Conservation (phyloP, 768 basidiomycete genomes). For the Omphalotus guepiniiformis region DNA sequence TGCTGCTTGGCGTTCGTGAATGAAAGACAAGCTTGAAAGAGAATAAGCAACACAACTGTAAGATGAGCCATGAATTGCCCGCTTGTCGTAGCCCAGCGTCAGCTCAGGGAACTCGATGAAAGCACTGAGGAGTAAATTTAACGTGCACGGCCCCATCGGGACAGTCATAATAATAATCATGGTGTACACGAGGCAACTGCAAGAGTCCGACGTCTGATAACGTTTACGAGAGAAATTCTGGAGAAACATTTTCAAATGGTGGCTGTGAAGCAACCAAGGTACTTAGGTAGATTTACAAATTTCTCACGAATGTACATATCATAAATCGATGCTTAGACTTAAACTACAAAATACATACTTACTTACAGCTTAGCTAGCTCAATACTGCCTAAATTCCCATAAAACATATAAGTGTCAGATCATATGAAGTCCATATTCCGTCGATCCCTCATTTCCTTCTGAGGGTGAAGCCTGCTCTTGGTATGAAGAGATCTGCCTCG, state of each 20-base stretch:
- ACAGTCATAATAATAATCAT: conserved; percentile 1
- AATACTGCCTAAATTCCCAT: too few species aligned
- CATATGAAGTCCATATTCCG: not conserved
- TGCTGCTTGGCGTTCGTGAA: conserved; percentile 20
- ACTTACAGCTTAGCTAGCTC: too few species aligned
- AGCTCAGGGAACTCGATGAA: not conserved
- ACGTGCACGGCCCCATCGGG: not conserved
- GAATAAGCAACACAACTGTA: conserved; percentile 18
- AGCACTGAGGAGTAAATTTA: not conserved
- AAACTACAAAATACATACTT: not conserved
- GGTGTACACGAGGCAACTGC: conserved; percentile 6
- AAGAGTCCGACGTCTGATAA: not conserved
- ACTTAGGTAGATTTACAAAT: not conserved
- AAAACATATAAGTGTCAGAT: not conserved
- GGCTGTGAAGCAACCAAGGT: not conserved
- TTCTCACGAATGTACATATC: not conserved
- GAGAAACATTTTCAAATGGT: too few species aligned
- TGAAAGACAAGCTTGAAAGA: conserved; percentile 17
- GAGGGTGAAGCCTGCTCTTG: not conserved
- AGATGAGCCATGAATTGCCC: conserved; percentile 9
- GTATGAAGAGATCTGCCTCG: conserved; percentile 4
- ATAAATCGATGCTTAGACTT: not conserved
- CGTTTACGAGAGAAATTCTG: too few species aligned
- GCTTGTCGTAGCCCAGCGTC: too few species aligned
- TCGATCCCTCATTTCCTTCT: conserved; percentile 1